Percentiles rank a stretch among this genome's conserved stretches.
phyloP scores from a whole-genome alignment of 2,329 filamentous ascomycete species.

The Aspergillus viridinutans region DNA sequence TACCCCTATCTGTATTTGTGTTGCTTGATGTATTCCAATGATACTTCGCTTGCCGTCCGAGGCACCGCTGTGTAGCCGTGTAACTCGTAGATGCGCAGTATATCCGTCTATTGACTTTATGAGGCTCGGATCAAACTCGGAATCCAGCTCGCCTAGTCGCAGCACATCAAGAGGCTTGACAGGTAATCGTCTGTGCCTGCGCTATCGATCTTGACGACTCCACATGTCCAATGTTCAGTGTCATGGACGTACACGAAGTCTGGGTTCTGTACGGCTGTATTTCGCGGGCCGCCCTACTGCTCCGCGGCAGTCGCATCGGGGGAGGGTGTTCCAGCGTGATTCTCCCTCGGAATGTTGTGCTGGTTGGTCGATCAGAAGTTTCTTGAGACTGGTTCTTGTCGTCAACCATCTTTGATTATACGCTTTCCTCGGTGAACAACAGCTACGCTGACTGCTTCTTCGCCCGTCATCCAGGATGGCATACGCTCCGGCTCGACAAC shows the following conservation, averaged over 20 bases:
- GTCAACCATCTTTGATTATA: conserved; percentile 17
- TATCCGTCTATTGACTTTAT: no score
- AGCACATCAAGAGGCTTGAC: background rate
- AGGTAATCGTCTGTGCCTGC: background rate
- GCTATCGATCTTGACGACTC: background rate
- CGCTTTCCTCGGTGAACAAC: conserved; percentile 58
- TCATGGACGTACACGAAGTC: background rate
- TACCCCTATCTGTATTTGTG: background rate
- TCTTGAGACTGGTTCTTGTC: background rate
- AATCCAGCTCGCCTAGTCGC: background rate
- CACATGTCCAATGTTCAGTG: background rate
- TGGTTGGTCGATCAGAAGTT: background rate
- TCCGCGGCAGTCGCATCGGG: background rate
- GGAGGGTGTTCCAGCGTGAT: background rate
- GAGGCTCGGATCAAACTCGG: background rate
- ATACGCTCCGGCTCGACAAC: conserved; percentile 68
- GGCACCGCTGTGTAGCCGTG: background rate
- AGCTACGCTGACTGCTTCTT: conserved; percentile 73
- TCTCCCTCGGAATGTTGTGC: no score
- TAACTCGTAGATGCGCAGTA: background rate
- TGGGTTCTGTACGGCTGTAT: no score
- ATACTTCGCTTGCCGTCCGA: background rate
- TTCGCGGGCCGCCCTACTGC: background rate
- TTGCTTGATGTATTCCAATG: background rate
- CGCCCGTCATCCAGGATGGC: conserved; percentile 89